These are phyloP conservation scores for Leccinum sublutescens DNA, from an alignment of 768 basidiomycete genomes.

Conservation along the genomic window DNA sequence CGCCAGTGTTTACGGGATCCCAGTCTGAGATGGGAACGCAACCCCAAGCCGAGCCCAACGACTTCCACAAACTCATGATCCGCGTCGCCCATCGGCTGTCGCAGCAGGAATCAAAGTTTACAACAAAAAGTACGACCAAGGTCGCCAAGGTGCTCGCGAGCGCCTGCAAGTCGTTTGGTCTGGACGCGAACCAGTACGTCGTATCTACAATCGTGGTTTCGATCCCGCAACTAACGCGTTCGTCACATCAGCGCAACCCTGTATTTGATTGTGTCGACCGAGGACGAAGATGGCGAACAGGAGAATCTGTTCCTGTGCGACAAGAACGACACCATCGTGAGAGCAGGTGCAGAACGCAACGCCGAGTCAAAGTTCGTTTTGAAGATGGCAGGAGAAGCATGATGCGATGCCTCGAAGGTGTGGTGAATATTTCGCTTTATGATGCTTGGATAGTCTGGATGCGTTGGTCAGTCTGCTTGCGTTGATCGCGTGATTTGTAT, in stretches of 20 bases:
- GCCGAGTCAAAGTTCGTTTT: slow-evolving; percentile 25
- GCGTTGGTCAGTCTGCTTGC: not conserved
- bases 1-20: slow-evolving; percentile 4
- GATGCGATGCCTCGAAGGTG: slow-evolving; percentile 4
- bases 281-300: slow-evolving; percentile 24
- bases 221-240: not conserved
- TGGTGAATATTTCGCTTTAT: not conserved
- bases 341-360: slow-evolving; percentile 27
- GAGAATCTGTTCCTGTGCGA: slow-evolving; percentile 33
- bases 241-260: slow-evolving; percentile 18
- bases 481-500: not conserved
- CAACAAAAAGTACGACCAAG: slow-evolving; percentile 30
- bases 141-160: slow-evolving; percentile 27
- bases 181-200: slow-evolving; percentile 24
- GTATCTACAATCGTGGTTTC: not conserved
- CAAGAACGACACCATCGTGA: slow-evolving; percentile 23
- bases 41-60: slow-evolving; percentile 5
- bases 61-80: slow-evolving; percentile 23
- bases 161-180: slow-evolving; percentile 31
- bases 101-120: slow-evolving; percentile 33
- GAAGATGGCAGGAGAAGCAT: slow-evolving; percentile 22
- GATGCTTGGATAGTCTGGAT: not conserved
- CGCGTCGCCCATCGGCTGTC: slow-evolving; percentile 32
- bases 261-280: slow-evolving; percentile 24
- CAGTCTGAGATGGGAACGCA: not conserved